Percentiles rank a stretch among this genome's conserved stretches.
Conservation (phyloP, 2,329 filamentous ascomycete genomes). For the Colletotrichum musicola region DNA sequence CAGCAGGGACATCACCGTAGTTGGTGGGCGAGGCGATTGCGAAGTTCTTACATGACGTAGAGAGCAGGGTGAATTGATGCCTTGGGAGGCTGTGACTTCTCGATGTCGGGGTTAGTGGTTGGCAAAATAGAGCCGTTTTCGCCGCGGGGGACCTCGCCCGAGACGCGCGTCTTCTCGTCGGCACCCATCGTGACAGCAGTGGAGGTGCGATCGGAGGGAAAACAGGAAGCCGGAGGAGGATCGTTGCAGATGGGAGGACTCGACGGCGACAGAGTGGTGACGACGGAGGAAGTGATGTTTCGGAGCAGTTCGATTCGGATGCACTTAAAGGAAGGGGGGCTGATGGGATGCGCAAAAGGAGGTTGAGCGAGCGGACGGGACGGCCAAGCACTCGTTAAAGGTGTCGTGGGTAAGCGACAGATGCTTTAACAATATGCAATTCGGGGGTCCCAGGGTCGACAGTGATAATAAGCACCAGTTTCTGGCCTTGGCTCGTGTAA, state of each 20-base stretch:
- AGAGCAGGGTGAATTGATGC: conserved; percentile 81
- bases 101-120: conserved; percentile 80
- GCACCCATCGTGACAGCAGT: conserved; percentile 38
- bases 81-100: conserved; percentile 77
- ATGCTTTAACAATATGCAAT: conserved; percentile 40
- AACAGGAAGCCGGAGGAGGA: not conserved
- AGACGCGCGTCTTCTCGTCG: conserved; percentile 87
- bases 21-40: not conserved
- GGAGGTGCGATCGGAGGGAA: conserved; percentile 3
- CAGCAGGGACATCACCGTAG: conserved; percentile 21
- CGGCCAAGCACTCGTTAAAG: conserved; percentile 41
- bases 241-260: conserved; percentile 1
- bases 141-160: conserved; percentile 77
- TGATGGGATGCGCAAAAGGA: conserved; percentile 30
- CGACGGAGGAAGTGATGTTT: conserved; percentile 12
- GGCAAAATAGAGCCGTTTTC: conserved; percentile 77
- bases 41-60: conserved; percentile 77
- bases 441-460: conserved; percentile 37
- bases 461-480: conserved; percentile 23
- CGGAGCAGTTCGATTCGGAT: conserved; percentile 20
- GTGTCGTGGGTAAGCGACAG: conserved; percentile 38
- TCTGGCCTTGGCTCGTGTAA: conserved; percentile 22
- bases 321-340: conserved; percentile 1
- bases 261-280: conserved; percentile 8
- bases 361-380: conserved; percentile 41